phyloP scores from a whole-genome alignment of 495 filamentous ascomycete genomes.

The Daldinia concentrica region DNA sequence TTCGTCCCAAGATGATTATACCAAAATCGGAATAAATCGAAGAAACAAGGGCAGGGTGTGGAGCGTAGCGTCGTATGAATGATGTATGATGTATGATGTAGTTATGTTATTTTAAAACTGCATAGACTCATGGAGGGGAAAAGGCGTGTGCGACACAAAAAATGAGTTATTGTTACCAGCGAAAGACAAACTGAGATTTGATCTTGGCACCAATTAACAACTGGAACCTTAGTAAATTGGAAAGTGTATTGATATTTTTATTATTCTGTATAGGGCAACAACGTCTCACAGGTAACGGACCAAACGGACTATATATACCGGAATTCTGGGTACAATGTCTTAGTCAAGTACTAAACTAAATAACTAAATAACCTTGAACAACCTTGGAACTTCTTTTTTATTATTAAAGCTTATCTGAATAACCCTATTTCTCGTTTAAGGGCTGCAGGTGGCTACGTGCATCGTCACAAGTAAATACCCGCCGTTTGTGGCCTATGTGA shows the following conservation, averaged over 20 bases:
- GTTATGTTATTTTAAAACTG: conserved; percentile 1
- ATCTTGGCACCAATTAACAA: not conserved
- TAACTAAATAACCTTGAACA: not conserved
- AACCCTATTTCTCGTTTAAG: not conserved
- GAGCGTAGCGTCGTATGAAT: conserved; percentile 19
- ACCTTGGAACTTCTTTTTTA: no score
- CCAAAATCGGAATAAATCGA: conserved; percentile 1
- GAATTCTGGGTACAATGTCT: not conserved
- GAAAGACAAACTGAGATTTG: not conserved
- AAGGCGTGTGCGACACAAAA: conserved; percentile 1
- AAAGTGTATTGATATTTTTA: not conserved
- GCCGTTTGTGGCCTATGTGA: not conserved
- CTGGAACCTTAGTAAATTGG: not conserved
- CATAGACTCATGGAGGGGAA: conserved; percentile 6
- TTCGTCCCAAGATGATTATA: not conserved
- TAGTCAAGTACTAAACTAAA: not conserved
- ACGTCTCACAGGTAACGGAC: not conserved
- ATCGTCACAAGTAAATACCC: conserved; percentile 1
- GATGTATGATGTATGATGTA: conserved; percentile 17
- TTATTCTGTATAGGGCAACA: not conserved
- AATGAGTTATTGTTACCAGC: not conserved
- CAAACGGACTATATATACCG: not conserved
- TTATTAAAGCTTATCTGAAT: not conserved
- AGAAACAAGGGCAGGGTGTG: not conserved
- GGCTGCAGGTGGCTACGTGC: not conserved